Evolutionary conservation across 2,329 filamentous ascomycete species (phyloP).

Genomic region (Verticillium dahliae): DNA sequence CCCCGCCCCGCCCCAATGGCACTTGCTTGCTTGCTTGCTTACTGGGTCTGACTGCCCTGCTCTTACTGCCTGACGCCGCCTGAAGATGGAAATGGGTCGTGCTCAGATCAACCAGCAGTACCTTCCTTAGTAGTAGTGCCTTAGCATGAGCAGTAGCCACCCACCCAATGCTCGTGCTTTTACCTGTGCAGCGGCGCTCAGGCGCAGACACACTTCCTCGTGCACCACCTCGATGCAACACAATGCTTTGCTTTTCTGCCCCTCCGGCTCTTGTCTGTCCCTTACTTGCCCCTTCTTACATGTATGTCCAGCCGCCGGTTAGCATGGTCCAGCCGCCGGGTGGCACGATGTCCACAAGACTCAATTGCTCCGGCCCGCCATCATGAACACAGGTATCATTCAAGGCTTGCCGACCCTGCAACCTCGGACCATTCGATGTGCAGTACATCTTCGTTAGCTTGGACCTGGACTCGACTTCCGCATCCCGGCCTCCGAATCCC

Average conservation of each 20-base stretch:
- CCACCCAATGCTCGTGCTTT: background rate
- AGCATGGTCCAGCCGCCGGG: too few species aligned
- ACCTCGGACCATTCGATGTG: background rate
- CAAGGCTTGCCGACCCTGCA: background rate
- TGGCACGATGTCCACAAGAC: too few species aligned
- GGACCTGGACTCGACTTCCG: background rate
- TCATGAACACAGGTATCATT: background rate
- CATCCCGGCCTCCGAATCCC: background rate
- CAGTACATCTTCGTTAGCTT: background rate
- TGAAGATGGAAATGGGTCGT: background rate
- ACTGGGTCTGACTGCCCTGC: background rate
- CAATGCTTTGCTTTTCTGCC: background rate
- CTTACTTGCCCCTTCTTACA: background rate
- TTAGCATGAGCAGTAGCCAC: too few species aligned
- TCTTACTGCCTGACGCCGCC: background rate
- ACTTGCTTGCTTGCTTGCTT: background rate
- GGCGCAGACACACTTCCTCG: background rate
- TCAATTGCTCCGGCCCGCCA: background rate
- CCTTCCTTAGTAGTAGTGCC: too few species aligned
- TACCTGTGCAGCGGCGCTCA: background rate
- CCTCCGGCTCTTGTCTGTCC: background rate
- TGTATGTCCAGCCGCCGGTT: too few species aligned
- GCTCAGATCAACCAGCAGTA: background rate
- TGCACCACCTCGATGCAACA: background rate
- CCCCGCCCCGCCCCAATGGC: background rate